Conservation (phyloP, 257 asterid genomes). For the Ilex aquifolium region DNA sequence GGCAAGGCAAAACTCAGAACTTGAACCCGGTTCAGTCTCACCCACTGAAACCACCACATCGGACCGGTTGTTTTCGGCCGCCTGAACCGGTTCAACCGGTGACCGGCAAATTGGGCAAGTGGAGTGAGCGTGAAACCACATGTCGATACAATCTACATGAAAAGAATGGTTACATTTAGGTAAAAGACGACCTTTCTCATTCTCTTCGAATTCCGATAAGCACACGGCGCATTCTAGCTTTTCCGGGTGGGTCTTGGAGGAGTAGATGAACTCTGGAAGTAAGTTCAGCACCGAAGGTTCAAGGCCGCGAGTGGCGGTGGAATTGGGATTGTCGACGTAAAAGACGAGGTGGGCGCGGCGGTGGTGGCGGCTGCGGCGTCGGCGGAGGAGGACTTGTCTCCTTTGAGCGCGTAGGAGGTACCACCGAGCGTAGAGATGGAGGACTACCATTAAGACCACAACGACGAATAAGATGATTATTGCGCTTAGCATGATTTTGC, state of each 20-base stretch:
- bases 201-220: slow-evolving; percentile 62
- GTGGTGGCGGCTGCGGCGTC: slow-evolving; percentile 24
- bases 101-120: slow-evolving; percentile 89
- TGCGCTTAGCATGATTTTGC: slow-evolving; percentile 65
- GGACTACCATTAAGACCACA: slow-evolving; percentile 50
- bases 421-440: slow-evolving; percentile 60
- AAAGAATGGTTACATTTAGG: slow-evolving; percentile 72
- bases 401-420: slow-evolving; percentile 49
- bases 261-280: slow-evolving; percentile 42
- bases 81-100: slow-evolving; percentile 37
- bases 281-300: slow-evolving; percentile 49
- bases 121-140: slow-evolving; percentile 80
- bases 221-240: slow-evolving; percentile 73
- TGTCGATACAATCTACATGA: slow-evolving; percentile 70
- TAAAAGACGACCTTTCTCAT: slow-evolving; percentile 48
- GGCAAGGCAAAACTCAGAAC: slow-evolving; percentile 24
- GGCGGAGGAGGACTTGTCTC: slow-evolving; percentile 36
- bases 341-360: slow-evolving; percentile 44
- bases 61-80: slow-evolving; percentile 14
- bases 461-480: slow-evolving; percentile 49
- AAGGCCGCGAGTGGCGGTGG: slow-evolving; percentile 45
- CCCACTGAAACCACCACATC: slow-evolving; percentile 9
- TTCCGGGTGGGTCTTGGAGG: slow-evolving; percentile 27
- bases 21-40: slow-evolving; percentile 32
- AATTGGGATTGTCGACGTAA: slow-evolving; percentile 31